Base-by-base conservation (phyloP, 768 basidiomycete species). In the Boletellus emodensis region DNA sequence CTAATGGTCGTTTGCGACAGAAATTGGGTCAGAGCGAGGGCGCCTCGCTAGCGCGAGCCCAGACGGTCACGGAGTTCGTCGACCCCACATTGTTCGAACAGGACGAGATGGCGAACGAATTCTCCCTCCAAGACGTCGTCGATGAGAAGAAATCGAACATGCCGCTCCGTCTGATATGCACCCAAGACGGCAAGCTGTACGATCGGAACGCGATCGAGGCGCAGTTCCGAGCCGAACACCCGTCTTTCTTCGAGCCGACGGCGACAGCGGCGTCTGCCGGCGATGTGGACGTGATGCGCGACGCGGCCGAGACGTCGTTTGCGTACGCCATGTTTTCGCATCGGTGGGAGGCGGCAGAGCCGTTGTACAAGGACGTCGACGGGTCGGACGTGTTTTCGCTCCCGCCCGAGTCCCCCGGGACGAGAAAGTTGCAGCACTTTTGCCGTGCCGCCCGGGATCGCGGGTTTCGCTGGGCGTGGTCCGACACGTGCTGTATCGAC, bases 401-500 rank as follows among this genome's bases (percentile, higher is more conserved):
- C 38, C 15, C 51, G 30, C 15, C 51, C 30, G 43, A 33, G n/a
- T 51, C 57, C 11, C 28, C 48, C 11, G 60, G 52, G 4, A 36
- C 51, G 15, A 30, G 5, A 14, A 63, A 63, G 10, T 13, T 63
- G 33, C 60, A 52, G 18, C 40, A 51, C 1, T 64, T 63, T 51
- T 62, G 57, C 40, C 48, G 46, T 8, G 35, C 44, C 3, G 60
- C 63, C 6, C 52, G 58, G 20, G 54, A 56, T 43, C 40, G 41
- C 6, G 63, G 63, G 9, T 58, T 55, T 48, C 51, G 50, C 8
- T 65, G 60, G 54, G 66, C 59, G 3, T 68, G 65, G 65, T 57
- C 55, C 0, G 66, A 67, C 14, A 66, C 66, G 0, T 63, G 56
- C 7, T 66, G 65, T 37, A 63, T 68, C 40, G 61, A 66, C 41